phyloP scores from a whole-genome alignment of 345 rosid genomes.

The Pistacia vera region DNA sequence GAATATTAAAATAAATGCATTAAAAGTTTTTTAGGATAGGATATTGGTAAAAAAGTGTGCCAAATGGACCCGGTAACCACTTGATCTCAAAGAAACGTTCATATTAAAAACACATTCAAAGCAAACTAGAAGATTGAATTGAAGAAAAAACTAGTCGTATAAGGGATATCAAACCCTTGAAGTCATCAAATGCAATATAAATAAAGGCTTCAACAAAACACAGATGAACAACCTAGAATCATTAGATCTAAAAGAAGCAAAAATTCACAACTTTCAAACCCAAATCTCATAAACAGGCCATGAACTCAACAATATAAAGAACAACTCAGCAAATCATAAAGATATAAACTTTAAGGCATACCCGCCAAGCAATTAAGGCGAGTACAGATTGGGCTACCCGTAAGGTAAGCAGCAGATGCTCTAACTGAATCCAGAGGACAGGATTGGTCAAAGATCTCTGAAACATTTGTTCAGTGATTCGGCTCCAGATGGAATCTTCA shows the following conservation, averaged over 20 bases:
- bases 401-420: constrained; percentile 89
- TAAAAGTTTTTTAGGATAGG: too few relatives aligned
- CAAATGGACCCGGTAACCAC: neutral
- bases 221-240: neutral
- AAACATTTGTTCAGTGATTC: too few relatives aligned
- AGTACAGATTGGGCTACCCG: constrained; percentile 43
- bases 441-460: too few relatives aligned
- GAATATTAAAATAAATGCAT: too few relatives aligned
- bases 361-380: constrained; percentile 1
- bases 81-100: neutral
- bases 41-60: too few relatives aligned
- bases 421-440: constrained; percentile 29
- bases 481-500: too few relatives aligned
- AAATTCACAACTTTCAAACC: constrained; percentile 2
- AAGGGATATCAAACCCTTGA: neutral
- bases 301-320: neutral
- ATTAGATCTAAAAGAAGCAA: neutral
- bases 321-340: constrained; percentile 16
- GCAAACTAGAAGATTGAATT: neutral
- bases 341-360: constrained; percentile 8
- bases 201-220: too few relatives aligned
- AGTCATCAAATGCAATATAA: neutral
- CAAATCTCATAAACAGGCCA: neutral
- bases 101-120: neutral
- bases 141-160: neutral